These are phyloP conservation scores for Fusarium nanum DNA, from an alignment of 2,329 filamentous ascomycete genomes.

Conservation along the genomic window DNA sequence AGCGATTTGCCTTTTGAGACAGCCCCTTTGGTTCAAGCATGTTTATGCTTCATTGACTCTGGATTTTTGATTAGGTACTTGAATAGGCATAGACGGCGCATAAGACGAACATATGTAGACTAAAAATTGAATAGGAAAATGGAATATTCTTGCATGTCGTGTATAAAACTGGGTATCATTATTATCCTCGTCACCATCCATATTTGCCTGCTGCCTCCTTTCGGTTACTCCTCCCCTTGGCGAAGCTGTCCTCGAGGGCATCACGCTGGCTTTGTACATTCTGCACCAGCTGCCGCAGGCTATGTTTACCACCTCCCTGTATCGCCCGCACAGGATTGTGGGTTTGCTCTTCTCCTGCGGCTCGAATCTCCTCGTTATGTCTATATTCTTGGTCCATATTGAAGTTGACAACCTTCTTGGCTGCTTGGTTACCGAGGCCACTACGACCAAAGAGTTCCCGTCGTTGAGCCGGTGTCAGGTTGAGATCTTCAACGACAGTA, in stretches of 20 bases:
- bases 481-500: conserved; percentile 79
- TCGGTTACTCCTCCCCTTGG: conserved; percentile 80
- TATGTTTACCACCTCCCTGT: conserved; percentile 82
- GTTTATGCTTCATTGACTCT: conserved; percentile 10
- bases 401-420: conserved; percentile 81
- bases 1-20: conserved; percentile 25
- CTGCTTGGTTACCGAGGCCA: conserved; percentile 52
- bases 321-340: conserved; percentile 89
- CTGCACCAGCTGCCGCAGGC: conserved; percentile 85
- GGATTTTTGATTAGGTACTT: conserved; percentile 23
- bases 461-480: conserved; percentile 79
- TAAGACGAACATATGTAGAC: not conserved
- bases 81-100: conserved; percentile 23
- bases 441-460: conserved; percentile 87
- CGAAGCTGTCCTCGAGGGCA: conserved; percentile 92
- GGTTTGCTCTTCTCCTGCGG: conserved; percentile 74
- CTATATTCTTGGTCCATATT: conserved; percentile 89
- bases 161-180: conserved; percentile 40
- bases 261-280: conserved; percentile 85
- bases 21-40: conserved; percentile 15
- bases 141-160: conserved; percentile 22
- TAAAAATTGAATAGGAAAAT: conserved; percentile 6
- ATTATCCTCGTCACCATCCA: conserved; percentile 71
- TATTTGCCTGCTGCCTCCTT: conserved; percentile 85
- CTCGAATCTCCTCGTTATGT: conserved; percentile 81